Conservation (phyloP, 495 filamentous ascomycete species). For the Annulohypoxylon moriforme region DNA sequence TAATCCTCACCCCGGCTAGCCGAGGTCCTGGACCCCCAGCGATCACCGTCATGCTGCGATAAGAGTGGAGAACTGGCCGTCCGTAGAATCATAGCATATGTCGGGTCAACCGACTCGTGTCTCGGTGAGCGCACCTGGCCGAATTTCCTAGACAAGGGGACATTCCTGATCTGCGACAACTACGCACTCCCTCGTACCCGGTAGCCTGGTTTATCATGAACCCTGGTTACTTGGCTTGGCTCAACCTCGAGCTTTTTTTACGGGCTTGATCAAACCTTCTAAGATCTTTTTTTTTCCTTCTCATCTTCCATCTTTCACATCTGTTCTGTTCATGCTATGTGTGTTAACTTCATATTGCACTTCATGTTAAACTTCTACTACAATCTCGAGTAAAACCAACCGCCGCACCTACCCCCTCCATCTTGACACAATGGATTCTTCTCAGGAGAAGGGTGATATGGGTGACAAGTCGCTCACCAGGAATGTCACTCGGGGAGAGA, state of each 20-base stretch:
- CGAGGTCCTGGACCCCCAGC: neutral
- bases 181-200: neutral
- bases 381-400: neutral
- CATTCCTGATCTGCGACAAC: neutral
- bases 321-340: neutral
- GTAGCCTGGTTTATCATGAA: neutral
- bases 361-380: neutral
- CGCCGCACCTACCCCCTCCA: neutral
- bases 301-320: neutral
- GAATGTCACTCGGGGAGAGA: neutral
- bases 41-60: neutral
- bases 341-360: neutral
- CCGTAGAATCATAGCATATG: neutral
- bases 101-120: neutral
- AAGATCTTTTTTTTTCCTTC: neutral
- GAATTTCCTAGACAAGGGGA: neutral
- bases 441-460: slow-evolving; percentile 1
- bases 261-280: neutral
- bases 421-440: slow-evolving; percentile 6
- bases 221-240: neutral
- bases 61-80: neutral
- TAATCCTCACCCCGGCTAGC: slow-evolving; percentile 3
- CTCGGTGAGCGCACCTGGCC: neutral
- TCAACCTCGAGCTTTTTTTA: neutral
- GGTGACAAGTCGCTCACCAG: neutral